phyloP scores from a whole-genome alignment of 139 green algal species.

The Ettlia oleoabundans region DNA sequence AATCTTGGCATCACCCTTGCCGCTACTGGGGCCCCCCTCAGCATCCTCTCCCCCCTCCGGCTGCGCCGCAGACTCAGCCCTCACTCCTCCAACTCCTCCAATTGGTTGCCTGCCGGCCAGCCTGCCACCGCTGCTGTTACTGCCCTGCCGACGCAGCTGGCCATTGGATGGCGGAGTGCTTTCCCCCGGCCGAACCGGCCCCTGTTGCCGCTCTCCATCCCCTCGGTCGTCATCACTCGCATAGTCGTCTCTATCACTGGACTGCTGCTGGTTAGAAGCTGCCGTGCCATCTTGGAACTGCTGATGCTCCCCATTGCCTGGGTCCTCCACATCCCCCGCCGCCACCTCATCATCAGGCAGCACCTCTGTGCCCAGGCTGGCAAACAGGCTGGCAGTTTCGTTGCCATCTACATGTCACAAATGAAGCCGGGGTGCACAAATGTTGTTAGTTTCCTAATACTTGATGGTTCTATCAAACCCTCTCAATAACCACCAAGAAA shows the following conservation, averaged over 20 bases:
- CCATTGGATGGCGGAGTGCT: neutral
- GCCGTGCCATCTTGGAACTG: neutral
- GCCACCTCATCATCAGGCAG: slow-evolving; percentile 21
- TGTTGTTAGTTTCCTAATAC: no score
- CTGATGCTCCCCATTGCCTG: slow-evolving; percentile 2
- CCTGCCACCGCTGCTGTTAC: neutral
- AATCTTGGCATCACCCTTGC: slow-evolving; percentile 66
- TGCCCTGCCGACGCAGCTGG: neutral
- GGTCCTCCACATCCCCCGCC: no score
- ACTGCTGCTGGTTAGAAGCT: slow-evolving; percentile 1
- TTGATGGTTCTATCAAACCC: no score
- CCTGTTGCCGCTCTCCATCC: neutral
- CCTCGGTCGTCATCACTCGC: slow-evolving; percentile 9
- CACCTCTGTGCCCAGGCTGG: slow-evolving; percentile 50
- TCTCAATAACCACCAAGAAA: no score
- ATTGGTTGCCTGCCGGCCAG: slow-evolving; percentile 4
- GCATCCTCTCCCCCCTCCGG: slow-evolving; percentile 1
- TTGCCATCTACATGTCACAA: slow-evolving; percentile 40
- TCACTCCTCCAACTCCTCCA: neutral
- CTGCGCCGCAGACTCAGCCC: neutral
- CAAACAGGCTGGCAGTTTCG: slow-evolving; percentile 87
- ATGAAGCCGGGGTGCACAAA: no score
- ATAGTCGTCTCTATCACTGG: slow-evolving; percentile 26
- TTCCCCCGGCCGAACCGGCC: neutral
- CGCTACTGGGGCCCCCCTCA: neutral